phyloP scores from a whole-genome alignment of 2,329 filamentous ascomycete species.

The Ophiobolus disseminans region DNA sequence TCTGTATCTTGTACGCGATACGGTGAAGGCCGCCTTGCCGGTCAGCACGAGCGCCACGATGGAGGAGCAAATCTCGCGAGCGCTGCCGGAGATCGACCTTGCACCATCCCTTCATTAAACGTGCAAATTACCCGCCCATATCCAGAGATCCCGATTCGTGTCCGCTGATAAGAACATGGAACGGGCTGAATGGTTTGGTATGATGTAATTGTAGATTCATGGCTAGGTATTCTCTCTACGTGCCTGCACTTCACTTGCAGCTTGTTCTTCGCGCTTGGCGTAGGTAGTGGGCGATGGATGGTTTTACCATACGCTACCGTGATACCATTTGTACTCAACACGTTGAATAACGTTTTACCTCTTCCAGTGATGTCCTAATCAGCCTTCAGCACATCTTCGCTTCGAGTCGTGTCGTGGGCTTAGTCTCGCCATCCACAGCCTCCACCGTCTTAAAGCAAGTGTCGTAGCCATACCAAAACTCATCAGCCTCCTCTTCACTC shows the following conservation, averaged over 20 bases:
- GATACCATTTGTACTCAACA: too few species aligned
- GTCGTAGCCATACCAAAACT: too few species aligned
- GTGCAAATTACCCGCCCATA: conserved; percentile 10
- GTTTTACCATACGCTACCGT: too few species aligned
- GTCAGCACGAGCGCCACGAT: conserved; percentile 4
- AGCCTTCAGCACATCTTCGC: too few species aligned
- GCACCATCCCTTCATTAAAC: conserved; percentile 22
- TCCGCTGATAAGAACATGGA: conserved; percentile 8
- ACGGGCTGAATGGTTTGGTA: neutral
- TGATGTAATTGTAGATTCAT: conserved; percentile 1
- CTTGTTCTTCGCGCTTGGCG: too few species aligned
- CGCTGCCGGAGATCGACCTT: conserved; percentile 14
- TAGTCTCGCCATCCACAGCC: neutral
- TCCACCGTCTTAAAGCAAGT: neutral
- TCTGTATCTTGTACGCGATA: neutral
- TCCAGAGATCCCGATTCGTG: neutral
- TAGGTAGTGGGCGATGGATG: too few species aligned
- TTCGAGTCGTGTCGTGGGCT: neutral
- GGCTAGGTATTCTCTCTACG: too few species aligned
- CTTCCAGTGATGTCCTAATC: too few species aligned
- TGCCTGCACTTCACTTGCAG: too few species aligned
- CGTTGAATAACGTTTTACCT: too few species aligned
- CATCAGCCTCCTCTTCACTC: too few species aligned
- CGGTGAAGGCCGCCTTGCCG: neutral
- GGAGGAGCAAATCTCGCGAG: conserved; percentile 16